Evolutionary conservation across 257 asterid species (phyloP).

Genomic region (Solanum virginianum): DNA sequence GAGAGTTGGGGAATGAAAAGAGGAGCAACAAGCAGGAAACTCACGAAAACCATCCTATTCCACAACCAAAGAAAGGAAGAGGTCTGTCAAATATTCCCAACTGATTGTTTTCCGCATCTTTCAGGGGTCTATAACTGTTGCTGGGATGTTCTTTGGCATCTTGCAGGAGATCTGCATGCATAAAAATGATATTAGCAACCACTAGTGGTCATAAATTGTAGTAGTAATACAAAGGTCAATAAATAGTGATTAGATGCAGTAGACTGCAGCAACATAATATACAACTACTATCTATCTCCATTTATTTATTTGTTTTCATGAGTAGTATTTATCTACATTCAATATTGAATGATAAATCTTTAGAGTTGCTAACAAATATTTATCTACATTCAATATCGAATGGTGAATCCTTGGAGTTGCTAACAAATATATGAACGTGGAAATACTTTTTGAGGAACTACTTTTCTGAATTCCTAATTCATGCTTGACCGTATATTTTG

Average conservation of each 20-base stretch:
- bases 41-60: constrained; percentile 92
- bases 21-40: constrained; percentile 2
- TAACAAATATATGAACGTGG: background rate
- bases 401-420: background rate
- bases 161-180: background rate
- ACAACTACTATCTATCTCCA: background rate
- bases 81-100: constrained; percentile 72
- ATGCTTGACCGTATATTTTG: background rate
- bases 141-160: constrained; percentile 37
- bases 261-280: background rate
- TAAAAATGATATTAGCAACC: background rate
- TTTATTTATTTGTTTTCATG: background rate
- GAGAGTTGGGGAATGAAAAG: background rate
- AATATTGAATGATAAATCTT: background rate
- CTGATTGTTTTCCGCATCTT: constrained; percentile 54
- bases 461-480: background rate
- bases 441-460: background rate
- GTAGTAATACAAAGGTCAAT: background rate
- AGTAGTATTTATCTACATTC: background rate
- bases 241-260: background rate
- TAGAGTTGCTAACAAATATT: background rate
- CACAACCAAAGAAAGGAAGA: constrained; percentile 93
- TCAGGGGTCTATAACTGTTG: constrained; percentile 49
- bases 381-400: background rate
- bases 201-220: background rate